phyloP scores from a whole-genome alignment of 257 asterid genomes.

The Sherardia arvensis region DNA sequence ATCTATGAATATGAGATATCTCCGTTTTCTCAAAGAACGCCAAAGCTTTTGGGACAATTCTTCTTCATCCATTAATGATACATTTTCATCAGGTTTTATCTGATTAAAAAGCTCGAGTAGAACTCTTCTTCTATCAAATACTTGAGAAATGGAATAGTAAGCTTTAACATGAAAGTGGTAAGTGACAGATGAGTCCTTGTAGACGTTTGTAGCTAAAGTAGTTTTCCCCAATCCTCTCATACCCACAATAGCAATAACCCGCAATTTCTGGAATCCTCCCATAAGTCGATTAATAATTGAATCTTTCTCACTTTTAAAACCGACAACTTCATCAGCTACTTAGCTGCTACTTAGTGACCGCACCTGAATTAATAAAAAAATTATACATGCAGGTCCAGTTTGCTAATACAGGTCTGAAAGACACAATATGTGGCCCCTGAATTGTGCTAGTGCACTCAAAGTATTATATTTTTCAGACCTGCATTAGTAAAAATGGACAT shows the following conservation, averaged over 20 bases:
- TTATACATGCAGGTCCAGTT: too few relatives aligned
- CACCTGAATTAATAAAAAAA: too few relatives aligned
- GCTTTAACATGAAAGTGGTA: neutral
- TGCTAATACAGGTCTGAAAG: too few relatives aligned
- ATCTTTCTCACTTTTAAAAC: neutral
- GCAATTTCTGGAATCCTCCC: neutral
- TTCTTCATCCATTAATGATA: neutral
- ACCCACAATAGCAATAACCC: neutral
- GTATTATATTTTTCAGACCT: too few relatives aligned
- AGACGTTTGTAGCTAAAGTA: neutral
- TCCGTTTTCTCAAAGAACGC: neutral
- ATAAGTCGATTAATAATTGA: neutral
- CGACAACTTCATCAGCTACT: neutral
- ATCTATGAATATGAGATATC: constrained; percentile 1
- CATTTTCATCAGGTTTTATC: too few relatives aligned
- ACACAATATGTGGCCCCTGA: too few relatives aligned
- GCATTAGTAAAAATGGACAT: too few relatives aligned
- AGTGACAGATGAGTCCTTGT: neutral
- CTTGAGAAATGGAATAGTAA: neutral
- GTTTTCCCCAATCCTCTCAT: neutral
- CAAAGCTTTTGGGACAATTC: neutral
- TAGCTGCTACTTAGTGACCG: neutral
- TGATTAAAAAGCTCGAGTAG: neutral
- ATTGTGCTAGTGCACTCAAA: too few relatives aligned
- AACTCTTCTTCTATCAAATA: neutral